Base-by-base conservation (phyloP, 768 basidiomycete genomes). In the Collybia nuda region DNA sequence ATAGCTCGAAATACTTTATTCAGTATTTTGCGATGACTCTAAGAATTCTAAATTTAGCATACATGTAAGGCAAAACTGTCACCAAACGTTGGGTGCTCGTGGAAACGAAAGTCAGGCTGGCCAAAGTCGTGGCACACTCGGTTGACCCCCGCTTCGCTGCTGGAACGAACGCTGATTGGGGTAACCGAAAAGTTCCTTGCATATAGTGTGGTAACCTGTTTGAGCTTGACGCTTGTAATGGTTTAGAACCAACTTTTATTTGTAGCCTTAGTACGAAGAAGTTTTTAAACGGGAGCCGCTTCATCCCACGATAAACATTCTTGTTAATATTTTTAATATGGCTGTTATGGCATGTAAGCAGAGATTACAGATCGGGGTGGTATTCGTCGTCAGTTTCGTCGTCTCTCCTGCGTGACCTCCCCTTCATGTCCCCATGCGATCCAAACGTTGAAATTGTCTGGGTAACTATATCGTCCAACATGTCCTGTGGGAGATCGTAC, bases 401-500 rank as follows among this genome's bases (percentile, higher is more conserved):
- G 24, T 55, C 57, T 56, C 52, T 58, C 51, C 51, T 52, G 24
- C 53, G 54, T 17, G 18, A 38, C 22, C n/a, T 36, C 39, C 18
- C 48, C 18, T 38, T 53, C 9, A 37, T 37, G 26, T 51, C 49
- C 36, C 54, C 48, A 29, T 51, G 36, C 14, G 40, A 35, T 51
- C 22, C 40, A 32, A 57, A 69, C 36, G 43, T 68, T 21, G 77
- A 72, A 41, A 79, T 70, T 9, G 75, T 72, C 44, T 72, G 78
- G 2, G 73, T 71, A 44, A 90, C 80, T 35, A 90, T 79, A 59
- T 86, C 86, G 52, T 88, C 85, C 29, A 90, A 67, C 66, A 84
- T 77, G 41, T 88, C 81, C 6, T 78, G 78, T 3, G 85, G 77
- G 6, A 89, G 62, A 56, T 88, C 84, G 56, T 83, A 89, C 58